Evolutionary conservation across 2,329 filamentous ascomycete species (phyloP), one percentile per base, ranked within the genome.

Genomic region (Purpureocillium takamizusanense): DNA sequence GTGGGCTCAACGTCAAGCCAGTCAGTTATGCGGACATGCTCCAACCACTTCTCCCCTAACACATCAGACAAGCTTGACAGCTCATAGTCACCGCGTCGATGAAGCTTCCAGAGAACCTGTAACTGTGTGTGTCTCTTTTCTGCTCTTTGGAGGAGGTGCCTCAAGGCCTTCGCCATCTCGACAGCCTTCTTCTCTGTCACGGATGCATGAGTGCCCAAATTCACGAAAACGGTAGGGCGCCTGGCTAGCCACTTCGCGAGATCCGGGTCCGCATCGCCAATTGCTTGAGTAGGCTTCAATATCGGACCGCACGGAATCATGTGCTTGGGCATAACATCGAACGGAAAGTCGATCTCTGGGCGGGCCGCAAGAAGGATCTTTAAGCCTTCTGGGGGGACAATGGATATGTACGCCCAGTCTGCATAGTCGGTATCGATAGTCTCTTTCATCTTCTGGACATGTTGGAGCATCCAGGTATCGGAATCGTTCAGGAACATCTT

Each of bases 221-320:
- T 72, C 27, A 74, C 56, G n/a, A 70, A 58, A 0, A 75, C 50
- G 0, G 67, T 72, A 3, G 66, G 64, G 0, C 54, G 54, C 3
- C 51, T 47, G 1, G 48, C 43, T 4, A 74, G 53, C 71, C 70
- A 74, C 2, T 33, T 32, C 2, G 51, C 48, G 8, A 74, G 50
- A n/a, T 62, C 56, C 0, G 62, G 54, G 25, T 72, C 66, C 1
- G 52, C 44, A 2, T 60, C 51, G 11, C 49, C 34, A 0, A 70
- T 54, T 1, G 60, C 40, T 0, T 46, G 38, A 2, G 55, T 52
- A 0, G 52, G 47, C 0, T 64, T 53, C 4, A 70, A 46, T 10
- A 74, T 70, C 0, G 70, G 71, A 0, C 70, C 70, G 40, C 67
- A 71, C 2, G 59, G 48, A 2, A 60, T 52, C 9, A 72, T 53